These are phyloP conservation scores for Pestalotiopsis sp. DNA, from an alignment of 2,329 filamentous ascomycete species.

Conservation along the genomic window DNA sequence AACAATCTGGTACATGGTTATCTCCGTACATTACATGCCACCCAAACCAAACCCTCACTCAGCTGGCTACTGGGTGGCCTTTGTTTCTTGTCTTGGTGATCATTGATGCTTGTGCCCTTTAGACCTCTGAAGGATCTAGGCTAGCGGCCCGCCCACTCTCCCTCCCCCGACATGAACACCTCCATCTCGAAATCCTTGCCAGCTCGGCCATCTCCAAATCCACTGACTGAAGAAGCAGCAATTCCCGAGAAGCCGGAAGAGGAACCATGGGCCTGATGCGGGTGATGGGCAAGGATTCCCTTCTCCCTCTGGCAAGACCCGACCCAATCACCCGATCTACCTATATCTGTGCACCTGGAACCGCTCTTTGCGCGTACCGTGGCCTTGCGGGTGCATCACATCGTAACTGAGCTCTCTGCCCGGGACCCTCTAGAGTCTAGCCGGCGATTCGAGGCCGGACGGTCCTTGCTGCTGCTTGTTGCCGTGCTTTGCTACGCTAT, in stretches of 20 bases:
- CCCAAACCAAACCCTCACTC: background rate
- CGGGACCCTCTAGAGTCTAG: background rate
- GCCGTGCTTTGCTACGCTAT: background rate
- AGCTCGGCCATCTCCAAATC: background rate
- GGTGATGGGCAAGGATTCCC: background rate
- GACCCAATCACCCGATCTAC: background rate
- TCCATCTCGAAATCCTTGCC: background rate
- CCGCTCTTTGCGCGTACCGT: background rate
- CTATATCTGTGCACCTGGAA: background rate
- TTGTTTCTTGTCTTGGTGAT: background rate
- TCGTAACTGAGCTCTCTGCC: background rate
- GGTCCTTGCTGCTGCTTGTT: background rate
- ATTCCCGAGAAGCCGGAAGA: background rate
- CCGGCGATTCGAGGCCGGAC: background rate
- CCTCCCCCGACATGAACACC: background rate
- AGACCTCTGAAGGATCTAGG: background rate
- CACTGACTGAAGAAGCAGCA: background rate
- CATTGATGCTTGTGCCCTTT: background rate
- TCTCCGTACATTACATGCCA: background rate
- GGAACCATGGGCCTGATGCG: background rate
- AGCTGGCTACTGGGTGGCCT: background rate
- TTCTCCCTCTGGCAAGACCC: background rate
- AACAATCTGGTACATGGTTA: background rate
- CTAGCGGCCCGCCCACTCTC: background rate
- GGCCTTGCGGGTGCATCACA: background rate